A percentile compares a stretch with the other conserved stretches of the same genome.
Evolutionary conservation across 495 filamentous ascomycete genomes (phyloP).

Genomic region (Aspergillus panamensis): DNA sequence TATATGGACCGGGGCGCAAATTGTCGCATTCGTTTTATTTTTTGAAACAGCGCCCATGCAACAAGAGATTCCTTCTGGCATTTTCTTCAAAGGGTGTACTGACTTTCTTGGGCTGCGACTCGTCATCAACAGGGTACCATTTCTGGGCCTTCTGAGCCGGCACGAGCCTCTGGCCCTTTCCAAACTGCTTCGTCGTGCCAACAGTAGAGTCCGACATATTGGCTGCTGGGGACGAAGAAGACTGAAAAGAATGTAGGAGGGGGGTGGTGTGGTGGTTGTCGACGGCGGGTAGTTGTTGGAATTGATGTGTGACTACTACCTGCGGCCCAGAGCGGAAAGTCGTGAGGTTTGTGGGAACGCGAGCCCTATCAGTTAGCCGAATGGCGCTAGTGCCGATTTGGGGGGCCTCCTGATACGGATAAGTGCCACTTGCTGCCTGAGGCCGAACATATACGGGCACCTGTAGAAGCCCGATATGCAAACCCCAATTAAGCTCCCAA

Average conservation of each 20-base stretch:
- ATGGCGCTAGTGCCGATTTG: slow-evolving; percentile 36
- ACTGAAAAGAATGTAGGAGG: slow-evolving; percentile 34
- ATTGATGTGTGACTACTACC: slow-evolving; percentile 34
- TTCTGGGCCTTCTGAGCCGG: slow-evolving; percentile 92
- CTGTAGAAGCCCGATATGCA: slow-evolving; percentile 18
- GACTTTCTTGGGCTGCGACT: slow-evolving; percentile 88
- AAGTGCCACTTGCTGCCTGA: slow-evolving; percentile 17
- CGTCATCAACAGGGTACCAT: slow-evolving; percentile 98
- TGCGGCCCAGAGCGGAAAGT: slow-evolving; percentile 33
- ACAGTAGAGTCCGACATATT: slow-evolving; percentile 62
- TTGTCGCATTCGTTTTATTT: slow-evolving; percentile 34
- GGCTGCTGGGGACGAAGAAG: slow-evolving; percentile 46
- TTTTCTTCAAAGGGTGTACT: slow-evolving; percentile 36
- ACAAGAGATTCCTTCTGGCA: slow-evolving; percentile 14
- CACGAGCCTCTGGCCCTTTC: slow-evolving; percentile 90
- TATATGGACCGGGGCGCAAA: slow-evolving; percentile 23
- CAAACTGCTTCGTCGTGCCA: slow-evolving; percentile 87
- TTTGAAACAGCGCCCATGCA: slow-evolving; percentile 25
- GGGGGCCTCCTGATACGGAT: slow-evolving; percentile 12
- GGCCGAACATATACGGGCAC: slow-evolving; percentile 14
- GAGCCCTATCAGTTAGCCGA: slow-evolving; percentile 38
- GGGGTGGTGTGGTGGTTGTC: slow-evolving; percentile 37
- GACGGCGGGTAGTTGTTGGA: slow-evolving; percentile 48
- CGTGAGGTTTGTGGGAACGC: slow-evolving; percentile 36
- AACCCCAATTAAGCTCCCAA: slow-evolving; percentile 27